phyloP scores from a whole-genome alignment of 257 asterid genomes.

The Penstemon barbatus region DNA sequence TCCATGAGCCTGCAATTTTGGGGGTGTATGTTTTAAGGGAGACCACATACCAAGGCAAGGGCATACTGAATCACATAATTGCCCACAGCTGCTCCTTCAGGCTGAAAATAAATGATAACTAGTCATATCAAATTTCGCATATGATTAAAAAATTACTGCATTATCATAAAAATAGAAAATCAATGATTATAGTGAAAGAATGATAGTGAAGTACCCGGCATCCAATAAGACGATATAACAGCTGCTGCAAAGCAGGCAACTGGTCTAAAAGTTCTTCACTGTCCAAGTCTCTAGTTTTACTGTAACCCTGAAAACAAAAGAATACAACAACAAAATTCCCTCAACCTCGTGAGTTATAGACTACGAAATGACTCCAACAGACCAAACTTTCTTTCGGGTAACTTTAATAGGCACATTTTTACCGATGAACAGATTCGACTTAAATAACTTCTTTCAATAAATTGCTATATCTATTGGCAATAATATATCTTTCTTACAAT shows the following conservation, averaged over 20 bases:
- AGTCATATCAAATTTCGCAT: slow-evolving; percentile 10
- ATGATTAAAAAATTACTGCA: slow-evolving; percentile 10
- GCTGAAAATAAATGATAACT: slow-evolving; percentile 50
- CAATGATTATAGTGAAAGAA: slow-evolving; percentile 19
- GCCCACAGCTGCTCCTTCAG: slow-evolving; percentile 91
- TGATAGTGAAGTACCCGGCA: slow-evolving; percentile 69
- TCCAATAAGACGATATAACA: slow-evolving; percentile 86
- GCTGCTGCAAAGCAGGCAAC: slow-evolving; percentile 91
- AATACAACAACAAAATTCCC: slow-evolving; percentile 25
- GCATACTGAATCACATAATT: slow-evolving; percentile 91
- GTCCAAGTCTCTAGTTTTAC: slow-evolving; percentile 88
- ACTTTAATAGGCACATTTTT: background rate
- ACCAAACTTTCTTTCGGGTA: slow-evolving; percentile 11
- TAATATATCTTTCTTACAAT: no score
- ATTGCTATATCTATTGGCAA: no score
- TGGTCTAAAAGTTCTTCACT: slow-evolving; percentile 89
- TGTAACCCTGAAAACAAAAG: slow-evolving; percentile 65
- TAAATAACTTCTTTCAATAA: background rate
- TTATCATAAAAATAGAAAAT: background rate
- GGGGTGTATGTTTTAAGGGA: slow-evolving; percentile 9
- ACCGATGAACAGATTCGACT: background rate
- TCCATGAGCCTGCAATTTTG: slow-evolving; percentile 5
- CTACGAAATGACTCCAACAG: slow-evolving; percentile 14
- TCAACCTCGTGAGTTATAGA: slow-evolving; percentile 6
- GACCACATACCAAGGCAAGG: slow-evolving; percentile 74